Percentiles rank a stretch among this genome's conserved stretches.
These are phyloP conservation scores for Amphichorda felina DNA, from an alignment of 2,329 filamentous ascomycete species.

Conservation along the genomic window DNA sequence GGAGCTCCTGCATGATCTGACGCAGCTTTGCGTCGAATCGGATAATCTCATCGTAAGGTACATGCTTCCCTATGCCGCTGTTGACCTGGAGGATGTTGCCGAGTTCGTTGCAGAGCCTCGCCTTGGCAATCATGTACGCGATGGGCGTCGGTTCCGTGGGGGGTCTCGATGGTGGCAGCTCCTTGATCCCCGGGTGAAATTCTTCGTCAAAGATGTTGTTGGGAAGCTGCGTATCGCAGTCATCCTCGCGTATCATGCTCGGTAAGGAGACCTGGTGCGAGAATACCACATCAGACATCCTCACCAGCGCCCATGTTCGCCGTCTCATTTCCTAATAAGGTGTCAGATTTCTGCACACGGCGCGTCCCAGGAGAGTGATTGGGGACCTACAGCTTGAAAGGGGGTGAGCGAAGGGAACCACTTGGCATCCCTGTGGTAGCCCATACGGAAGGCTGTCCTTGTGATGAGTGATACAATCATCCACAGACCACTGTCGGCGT, in stretches of 20 bases:
- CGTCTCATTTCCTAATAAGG: slow-evolving; percentile 54
- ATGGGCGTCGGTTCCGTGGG: slow-evolving; percentile 62
- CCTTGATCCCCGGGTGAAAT: slow-evolving; percentile 56
- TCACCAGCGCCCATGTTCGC: slow-evolving; percentile 57
- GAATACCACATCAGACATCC: slow-evolving; percentile 64
- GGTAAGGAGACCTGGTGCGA: slow-evolving; percentile 61
- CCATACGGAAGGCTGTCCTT: slow-evolving; percentile 54
- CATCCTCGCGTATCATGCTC: slow-evolving; percentile 59
- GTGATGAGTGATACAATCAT: slow-evolving; percentile 43
- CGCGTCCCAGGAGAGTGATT: neutral
- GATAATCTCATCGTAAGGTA: slow-evolving; percentile 53
- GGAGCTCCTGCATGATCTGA: slow-evolving; percentile 53
- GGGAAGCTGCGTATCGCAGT: slow-evolving; percentile 65
- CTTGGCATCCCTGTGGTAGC: slow-evolving; percentile 66
- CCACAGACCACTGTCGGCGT: slow-evolving; percentile 59
- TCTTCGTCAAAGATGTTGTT: slow-evolving; percentile 76
- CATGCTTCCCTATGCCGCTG: slow-evolving; percentile 39
- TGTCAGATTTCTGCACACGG: neutral
- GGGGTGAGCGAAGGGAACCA: slow-evolving; percentile 62
- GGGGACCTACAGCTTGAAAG: slow-evolving; percentile 50
- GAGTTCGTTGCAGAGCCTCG: slow-evolving; percentile 54
- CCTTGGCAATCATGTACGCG: slow-evolving; percentile 68
- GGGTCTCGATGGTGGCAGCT: slow-evolving; percentile 55
- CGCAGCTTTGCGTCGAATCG: slow-evolving; percentile 49
- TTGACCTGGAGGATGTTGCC: slow-evolving; percentile 60